phyloP scores from a whole-genome alignment of 768 basidiomycete species.

The Rhizopogon vinicolor region DNA sequence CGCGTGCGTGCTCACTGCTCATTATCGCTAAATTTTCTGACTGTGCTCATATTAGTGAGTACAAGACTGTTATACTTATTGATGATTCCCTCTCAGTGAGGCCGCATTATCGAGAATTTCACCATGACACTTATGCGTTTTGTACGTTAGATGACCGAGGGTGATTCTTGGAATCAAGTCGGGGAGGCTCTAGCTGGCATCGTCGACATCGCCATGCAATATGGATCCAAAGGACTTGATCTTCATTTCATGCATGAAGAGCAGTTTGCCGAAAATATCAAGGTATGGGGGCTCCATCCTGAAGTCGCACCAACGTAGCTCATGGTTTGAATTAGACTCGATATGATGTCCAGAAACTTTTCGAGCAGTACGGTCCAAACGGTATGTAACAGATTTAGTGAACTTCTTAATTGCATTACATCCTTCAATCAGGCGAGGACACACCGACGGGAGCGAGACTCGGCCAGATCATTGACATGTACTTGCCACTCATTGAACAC shows the following conservation, averaged over 20 bases:
- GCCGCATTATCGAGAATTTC: neutral
- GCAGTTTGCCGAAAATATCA: constrained; percentile 25
- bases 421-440: constrained; percentile 20
- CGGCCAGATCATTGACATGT: constrained; percentile 30
- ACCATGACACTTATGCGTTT: no score
- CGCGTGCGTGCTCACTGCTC: constrained; percentile 17
- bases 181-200: constrained; percentile 38
- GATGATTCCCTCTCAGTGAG: constrained; percentile 37
- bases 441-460: constrained; percentile 36
- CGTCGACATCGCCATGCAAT: constrained; percentile 30
- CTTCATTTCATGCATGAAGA: constrained; percentile 37
- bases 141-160: constrained; percentile 33
- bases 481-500: constrained; percentile 28
- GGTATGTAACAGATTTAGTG: constrained; percentile 10
- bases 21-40: constrained; percentile 1
- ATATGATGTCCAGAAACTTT: constrained; percentile 17
- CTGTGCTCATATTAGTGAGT: constrained; percentile 18
- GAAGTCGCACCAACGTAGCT: neutral
- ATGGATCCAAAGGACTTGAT: constrained; percentile 36
- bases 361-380: constrained; percentile 19
- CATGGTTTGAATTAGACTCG: constrained; percentile 11
- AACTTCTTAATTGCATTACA: neutral
- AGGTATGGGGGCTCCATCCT: constrained; percentile 4
- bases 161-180: constrained; percentile 33
- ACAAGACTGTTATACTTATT: constrained; percentile 38